Conservation (phyloP, 306 rosid species). For the Ceratonia siliqua region DNA sequence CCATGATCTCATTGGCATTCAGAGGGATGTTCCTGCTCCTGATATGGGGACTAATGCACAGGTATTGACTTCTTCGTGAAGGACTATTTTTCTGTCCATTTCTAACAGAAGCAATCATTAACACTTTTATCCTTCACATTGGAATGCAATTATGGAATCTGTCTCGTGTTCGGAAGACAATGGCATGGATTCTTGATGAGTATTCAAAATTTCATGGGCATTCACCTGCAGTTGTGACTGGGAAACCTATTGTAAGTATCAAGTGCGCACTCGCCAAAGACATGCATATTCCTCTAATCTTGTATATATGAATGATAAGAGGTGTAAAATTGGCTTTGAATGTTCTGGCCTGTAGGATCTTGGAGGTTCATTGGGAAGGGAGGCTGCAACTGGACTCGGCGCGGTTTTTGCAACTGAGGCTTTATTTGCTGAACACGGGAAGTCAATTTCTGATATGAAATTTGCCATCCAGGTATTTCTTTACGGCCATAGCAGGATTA, state of each 20-base stretch:
- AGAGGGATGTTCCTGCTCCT: slow-evolving; percentile 80
- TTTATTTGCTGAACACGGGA: slow-evolving; percentile 63
- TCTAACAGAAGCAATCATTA: background rate
- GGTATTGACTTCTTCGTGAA: slow-evolving; percentile 39
- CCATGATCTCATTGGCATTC: slow-evolving; percentile 73
- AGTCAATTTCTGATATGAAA: slow-evolving; percentile 49
- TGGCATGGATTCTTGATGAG: slow-evolving; percentile 91
- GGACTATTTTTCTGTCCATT: background rate
- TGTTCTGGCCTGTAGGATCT: slow-evolving; percentile 52
- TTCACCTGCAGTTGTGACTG: slow-evolving; percentile 79
- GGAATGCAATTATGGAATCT: background rate
- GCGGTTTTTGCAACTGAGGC: slow-evolving; percentile 66
- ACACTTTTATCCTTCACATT: slow-evolving; percentile 15
- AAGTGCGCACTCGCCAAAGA: background rate
- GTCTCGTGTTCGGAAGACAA: slow-evolving; percentile 48
- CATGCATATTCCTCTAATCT: background rate
- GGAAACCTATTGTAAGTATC: slow-evolving; percentile 68
- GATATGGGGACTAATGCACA: slow-evolving; percentile 81
- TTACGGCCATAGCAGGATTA: background rate
- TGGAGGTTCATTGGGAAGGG: slow-evolving; percentile 81
- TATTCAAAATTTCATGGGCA: slow-evolving; percentile 82
- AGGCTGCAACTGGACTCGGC: slow-evolving; percentile 76
- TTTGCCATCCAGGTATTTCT: slow-evolving; percentile 67
- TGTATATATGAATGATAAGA: background rate
- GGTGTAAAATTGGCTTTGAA: background rate